Conservation (phyloP, 2,329 filamentous ascomycete genomes). For the Fusarium graminum region DNA sequence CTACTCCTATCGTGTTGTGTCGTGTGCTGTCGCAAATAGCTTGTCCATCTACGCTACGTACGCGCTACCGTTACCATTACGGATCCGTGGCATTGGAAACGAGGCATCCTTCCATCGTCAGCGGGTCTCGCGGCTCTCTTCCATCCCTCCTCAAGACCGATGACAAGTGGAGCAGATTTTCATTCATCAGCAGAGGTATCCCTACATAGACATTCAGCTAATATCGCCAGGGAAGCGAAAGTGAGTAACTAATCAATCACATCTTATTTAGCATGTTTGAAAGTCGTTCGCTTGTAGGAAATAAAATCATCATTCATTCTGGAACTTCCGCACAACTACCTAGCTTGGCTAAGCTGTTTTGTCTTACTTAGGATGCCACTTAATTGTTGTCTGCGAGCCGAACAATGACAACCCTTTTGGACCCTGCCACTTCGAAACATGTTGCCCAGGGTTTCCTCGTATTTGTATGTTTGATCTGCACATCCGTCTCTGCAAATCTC, state of each 20-base stretch:
- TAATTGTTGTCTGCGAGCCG: conserved; percentile 11
- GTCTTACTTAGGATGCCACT: conserved; percentile 17
- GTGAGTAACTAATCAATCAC: conserved; percentile 17
- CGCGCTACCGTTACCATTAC: conserved; percentile 25
- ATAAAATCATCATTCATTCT: conserved; percentile 9
- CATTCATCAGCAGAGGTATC: conserved; percentile 7
- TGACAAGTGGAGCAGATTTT: conserved; percentile 33
- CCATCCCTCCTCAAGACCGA: conserved; percentile 30
- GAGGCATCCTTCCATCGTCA: conserved; percentile 27
- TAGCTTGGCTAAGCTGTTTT: conserved; percentile 9
- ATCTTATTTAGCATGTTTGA: conserved; percentile 23
- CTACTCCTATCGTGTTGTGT: conserved; percentile 12
- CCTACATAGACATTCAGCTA: conserved; percentile 18
- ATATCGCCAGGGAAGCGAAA: conserved; percentile 38
- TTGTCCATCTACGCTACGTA: conserved; percentile 2
- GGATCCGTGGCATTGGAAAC: conserved; percentile 37
- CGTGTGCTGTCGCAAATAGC: conserved; percentile 15
- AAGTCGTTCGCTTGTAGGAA: conserved; percentile 20
- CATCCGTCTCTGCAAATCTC: conserved; percentile 27
- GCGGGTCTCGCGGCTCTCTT: conserved; percentile 33
- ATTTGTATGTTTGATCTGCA: conserved; percentile 38
- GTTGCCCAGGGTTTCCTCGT: conserved; percentile 29
- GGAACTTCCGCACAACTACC: not conserved
- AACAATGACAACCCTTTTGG: conserved; percentile 5
- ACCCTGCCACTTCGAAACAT: conserved; percentile 31